Evolutionary conservation across 495 filamentous ascomycete genomes (phyloP).

Genomic region (Clohesyomyces aquaticus): DNA sequence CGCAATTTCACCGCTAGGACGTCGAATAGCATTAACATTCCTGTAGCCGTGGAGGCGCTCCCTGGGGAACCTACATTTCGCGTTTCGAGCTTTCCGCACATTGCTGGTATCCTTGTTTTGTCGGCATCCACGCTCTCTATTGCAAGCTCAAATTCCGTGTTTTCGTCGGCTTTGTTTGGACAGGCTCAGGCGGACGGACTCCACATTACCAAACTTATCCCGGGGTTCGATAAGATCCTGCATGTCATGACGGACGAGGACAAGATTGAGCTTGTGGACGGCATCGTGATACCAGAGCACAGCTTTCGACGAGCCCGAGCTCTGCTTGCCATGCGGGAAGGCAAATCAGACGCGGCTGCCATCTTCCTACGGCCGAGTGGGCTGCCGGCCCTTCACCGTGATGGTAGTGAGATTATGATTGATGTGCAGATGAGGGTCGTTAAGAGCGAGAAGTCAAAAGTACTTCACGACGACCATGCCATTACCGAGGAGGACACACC

Average conservation of each 20-base stretch:
- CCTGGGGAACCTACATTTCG: constrained; percentile 68
- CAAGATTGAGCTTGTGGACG: constrained; percentile 77
- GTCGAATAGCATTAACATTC: constrained; percentile 72
- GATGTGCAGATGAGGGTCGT: constrained; percentile 96
- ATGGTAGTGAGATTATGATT: constrained; percentile 86
- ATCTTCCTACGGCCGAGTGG: constrained; percentile 81
- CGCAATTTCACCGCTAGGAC: constrained; percentile 84
- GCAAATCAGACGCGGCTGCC: constrained; percentile 71
- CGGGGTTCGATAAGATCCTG: constrained; percentile 82
- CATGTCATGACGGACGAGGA: constrained; percentile 84
- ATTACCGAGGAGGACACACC: constrained; percentile 54
- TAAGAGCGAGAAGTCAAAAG: constrained; percentile 70
- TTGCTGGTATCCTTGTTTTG: constrained; percentile 93
- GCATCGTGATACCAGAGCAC: constrained; percentile 96
- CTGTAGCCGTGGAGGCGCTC: constrained; percentile 71
- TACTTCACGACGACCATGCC: constrained; percentile 50
- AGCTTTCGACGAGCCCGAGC: constrained; percentile 89
- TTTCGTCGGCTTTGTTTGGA: constrained; percentile 89
- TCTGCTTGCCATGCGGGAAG: constrained; percentile 78
- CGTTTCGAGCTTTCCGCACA: constrained; percentile 92
- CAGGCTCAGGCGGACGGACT: constrained; percentile 79
- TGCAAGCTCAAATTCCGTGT: constrained; percentile 91
- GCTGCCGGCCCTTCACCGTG: constrained; percentile 81
- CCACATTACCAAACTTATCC: constrained; percentile 77
- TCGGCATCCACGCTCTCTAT: constrained; percentile 75